These are phyloP conservation scores for Kregervanrija delftensis DNA, from an alignment of 805 yeast genomes.

Conservation along the genomic window DNA sequence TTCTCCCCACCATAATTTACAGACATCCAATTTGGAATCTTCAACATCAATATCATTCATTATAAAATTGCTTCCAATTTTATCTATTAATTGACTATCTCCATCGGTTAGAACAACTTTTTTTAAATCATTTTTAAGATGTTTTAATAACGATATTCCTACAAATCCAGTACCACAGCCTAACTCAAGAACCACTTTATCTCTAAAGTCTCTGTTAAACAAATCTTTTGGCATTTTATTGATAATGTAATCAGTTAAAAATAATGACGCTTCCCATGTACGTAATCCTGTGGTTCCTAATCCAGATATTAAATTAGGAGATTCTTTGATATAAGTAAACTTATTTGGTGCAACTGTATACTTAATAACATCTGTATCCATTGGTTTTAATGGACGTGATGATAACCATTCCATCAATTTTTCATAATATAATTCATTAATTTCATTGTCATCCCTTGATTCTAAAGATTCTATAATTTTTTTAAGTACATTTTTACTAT, in stretches of 20 bases:
- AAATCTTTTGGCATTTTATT: constrained; percentile 1
- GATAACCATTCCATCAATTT: constrained; percentile 30
- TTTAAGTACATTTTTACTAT: constrained; percentile 41
- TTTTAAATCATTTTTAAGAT: constrained; percentile 7
- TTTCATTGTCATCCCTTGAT: constrained; percentile 10
- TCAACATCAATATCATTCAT: constrained; percentile 31
- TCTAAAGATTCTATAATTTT: constrained; percentile 33
- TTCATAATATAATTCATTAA: constrained; percentile 40
- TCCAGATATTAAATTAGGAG: constrained; percentile 60
- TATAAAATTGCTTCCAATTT: constrained; percentile 35
- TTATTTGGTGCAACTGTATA: constrained; percentile 25
- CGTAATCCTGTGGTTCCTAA: constrained; percentile 83
- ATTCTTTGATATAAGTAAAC: constrained; percentile 40
- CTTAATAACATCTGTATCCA: constrained; percentile 32
- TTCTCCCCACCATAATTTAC: constrained; percentile 55
- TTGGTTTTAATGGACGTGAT: constrained; percentile 29
- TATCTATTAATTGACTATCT: constrained; percentile 46
- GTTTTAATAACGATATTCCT: constrained; percentile 39
- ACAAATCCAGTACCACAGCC: constrained; percentile 92
- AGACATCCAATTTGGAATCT: constrained; percentile 21
- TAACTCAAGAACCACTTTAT: constrained; percentile 51
- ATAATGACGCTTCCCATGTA: constrained; percentile 92
- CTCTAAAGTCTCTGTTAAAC: constrained; percentile 10
- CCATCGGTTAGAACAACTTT: constrained; percentile 59
- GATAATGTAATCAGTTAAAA: constrained; percentile 46